phyloP scores from a whole-genome alignment of 2,329 filamentous ascomycete genomes.

The Cyphellophora attinorum region DNA sequence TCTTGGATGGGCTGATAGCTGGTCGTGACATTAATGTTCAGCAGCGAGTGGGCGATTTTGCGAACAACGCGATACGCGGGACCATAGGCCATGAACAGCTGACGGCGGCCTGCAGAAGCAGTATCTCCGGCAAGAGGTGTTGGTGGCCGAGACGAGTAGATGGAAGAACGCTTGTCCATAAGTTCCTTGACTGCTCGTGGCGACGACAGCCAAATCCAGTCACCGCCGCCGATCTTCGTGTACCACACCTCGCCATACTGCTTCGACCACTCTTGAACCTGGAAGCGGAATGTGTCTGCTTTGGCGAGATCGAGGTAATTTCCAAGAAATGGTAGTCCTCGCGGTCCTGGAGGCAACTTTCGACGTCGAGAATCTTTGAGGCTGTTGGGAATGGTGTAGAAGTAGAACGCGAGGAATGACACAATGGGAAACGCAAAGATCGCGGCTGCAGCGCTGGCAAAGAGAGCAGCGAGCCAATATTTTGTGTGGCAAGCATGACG shows the following conservation, averaged over 20 bases:
- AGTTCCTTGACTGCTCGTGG: constrained; percentile 43
- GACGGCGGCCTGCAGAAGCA: constrained; percentile 27
- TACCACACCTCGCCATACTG: constrained; percentile 26
- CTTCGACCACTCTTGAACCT: constrained; percentile 24
- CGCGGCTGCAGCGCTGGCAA: neutral
- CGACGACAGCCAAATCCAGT: constrained; percentile 34
- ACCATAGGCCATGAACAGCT: constrained; percentile 41
- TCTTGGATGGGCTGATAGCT: constrained; percentile 41
- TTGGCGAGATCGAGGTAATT: constrained; percentile 17
- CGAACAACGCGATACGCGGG: constrained; percentile 37
- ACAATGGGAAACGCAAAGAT: constrained; percentile 24
- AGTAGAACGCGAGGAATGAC: constrained; percentile 8
- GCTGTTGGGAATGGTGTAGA: constrained; percentile 10
- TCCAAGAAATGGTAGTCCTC: constrained; percentile 11
- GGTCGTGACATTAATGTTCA: constrained; percentile 34
- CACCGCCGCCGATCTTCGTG: constrained; percentile 22
- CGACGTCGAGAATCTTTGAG: constrained; percentile 18
- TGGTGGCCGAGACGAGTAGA: constrained; percentile 30
- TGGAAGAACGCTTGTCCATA: constrained; percentile 32
- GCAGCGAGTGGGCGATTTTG: constrained; percentile 32
- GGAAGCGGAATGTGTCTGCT: constrained; percentile 17
- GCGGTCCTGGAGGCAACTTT: constrained; percentile 12
- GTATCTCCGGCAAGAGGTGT: constrained; percentile 21
- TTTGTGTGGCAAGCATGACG: no score
- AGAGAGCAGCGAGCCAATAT: no score